Evolutionary conservation across 306 rosid species (phyloP), one percentile per base, ranked within the genome.

Genomic region (Quercus agrifolia): DNA sequence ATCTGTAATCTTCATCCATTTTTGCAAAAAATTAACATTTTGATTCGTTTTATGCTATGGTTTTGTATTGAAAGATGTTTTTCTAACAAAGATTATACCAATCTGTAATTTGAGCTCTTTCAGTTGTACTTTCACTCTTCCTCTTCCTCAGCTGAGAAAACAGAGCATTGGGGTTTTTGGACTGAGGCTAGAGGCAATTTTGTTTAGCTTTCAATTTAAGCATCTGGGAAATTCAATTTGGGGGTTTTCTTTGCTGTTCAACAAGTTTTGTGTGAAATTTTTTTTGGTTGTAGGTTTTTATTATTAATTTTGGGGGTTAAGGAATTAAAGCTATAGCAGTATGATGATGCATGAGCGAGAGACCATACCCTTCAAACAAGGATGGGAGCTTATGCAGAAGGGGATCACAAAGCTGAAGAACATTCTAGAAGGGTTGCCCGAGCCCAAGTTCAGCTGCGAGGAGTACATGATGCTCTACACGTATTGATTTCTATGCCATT

Each of bases 401-500:
- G 89, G 83, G 27, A 84, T 89, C 56, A 78, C 74, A 14, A 89
- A 86, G 83, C 73, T 89, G 82, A 84, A 78, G 83, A 84, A 71
- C 38, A 86, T 86, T 73, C 86, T 89, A 0, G 90, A 89, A 82
- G 87, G 78, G 1, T 33, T 58, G 35, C 81, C 81, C 0, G 87
- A 89, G 56, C 2, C 77, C 7, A 71, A 75, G 19, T 82, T 86
- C 81, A 73, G n/a, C 27, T 56, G 85, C 0, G 85, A 82, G 79
- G 86, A 86, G 6, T 83, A 82, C 79, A 76, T 89, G 80, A 76
- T 79, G 86, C 76, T 85, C 1, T 87, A 89, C 83, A 83, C 90
- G 84, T 84, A 83, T 85, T 88, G 83, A 70, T 78, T 56, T 38
- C 61, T 23, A 18, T 25, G 51, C 44, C 31, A 55, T 17, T 44